A percentile compares a stretch with the other conserved stretches of the same genome.
phyloP scores from a whole-genome alignment of 2,329 filamentous ascomycete species.

The Pezicula carpinea region DNA sequence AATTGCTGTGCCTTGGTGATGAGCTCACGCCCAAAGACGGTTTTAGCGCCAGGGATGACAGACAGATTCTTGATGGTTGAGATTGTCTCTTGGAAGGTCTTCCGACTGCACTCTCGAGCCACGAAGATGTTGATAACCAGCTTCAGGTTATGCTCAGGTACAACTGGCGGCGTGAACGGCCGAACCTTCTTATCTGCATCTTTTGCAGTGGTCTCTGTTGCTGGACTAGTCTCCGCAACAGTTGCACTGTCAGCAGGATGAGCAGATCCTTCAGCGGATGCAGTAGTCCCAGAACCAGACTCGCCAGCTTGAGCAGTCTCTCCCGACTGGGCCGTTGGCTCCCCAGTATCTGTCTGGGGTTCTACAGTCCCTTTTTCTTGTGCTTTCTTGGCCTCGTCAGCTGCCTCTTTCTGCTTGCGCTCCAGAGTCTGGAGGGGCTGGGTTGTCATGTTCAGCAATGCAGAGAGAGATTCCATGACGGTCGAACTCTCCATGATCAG shows the following conservation, averaged over 20 bases:
- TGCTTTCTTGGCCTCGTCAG: slow-evolving; percentile 46
- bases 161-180: slow-evolving; percentile 72
- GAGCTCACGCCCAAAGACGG: slow-evolving; percentile 88
- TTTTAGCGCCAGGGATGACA: slow-evolving; percentile 83
- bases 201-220: slow-evolving; percentile 14
- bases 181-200: slow-evolving; percentile 29
- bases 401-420: slow-evolving; percentile 73
- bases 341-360: slow-evolving; percentile 9
- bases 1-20: slow-evolving; percentile 81
- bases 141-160: slow-evolving; percentile 84
- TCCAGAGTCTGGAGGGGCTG: slow-evolving; percentile 77
- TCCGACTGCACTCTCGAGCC: slow-evolving; percentile 91
- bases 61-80: slow-evolving; percentile 99
- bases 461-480: slow-evolving; percentile 91
- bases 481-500: slow-evolving; percentile 95
- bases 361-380: slow-evolving; percentile 13
- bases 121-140: slow-evolving; percentile 96
- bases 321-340: slow-evolving; percentile 7
- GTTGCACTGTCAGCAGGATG: slow-evolving; percentile 12
- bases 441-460: slow-evolving; percentile 83
- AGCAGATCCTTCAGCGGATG: slow-evolving; percentile 1
- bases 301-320: slow-evolving; percentile 6
- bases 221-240: slow-evolving; percentile 5
- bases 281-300: neutral
- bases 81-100: slow-evolving; percentile 96